Evolutionary conservation across 768 basidiomycete genomes (phyloP), one percentile per base, ranked within the genome.

Genomic region (Xerocomellus intermedius): DNA sequence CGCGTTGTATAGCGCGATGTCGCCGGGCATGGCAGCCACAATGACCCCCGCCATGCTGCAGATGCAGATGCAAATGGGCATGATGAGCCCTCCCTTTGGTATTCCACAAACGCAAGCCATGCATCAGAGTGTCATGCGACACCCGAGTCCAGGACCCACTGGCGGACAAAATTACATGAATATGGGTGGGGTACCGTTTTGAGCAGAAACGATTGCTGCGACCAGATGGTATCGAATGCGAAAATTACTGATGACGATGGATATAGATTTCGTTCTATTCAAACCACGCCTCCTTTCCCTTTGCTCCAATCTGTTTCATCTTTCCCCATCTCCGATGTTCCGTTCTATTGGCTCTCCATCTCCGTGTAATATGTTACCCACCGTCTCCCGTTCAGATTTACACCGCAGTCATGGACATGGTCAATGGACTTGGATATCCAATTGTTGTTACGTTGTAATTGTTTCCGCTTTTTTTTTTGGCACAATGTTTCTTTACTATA

Each of bases 81-180:
- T 74, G 67, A 77, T 78, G 74, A 74, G 69, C 22, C 62, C 74
- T 16, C 78, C 82, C 50, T 84, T 80, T 63, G 79, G 77, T 24
- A 79, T 78, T 44, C 73, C 76, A 16, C 81, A 84, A 60, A 78
- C 81, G 37, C 86, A 87, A 58, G 82, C 87, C n/a, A 89, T 91
- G 84, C 89, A 90, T 50, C 85, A 86, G 65, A 90, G 87, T 59
- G 87, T 91, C 52, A 86, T 92, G 88, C 82, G 90, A 55, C 87
- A 92, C 69, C 82, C 87, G 13, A 89, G 82, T 66, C 87, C 89
- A 14, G 80, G 76, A 14, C 85, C 84, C 12, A 66, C 75, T 48
- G 73, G 69, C 17, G 71, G 70, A 50, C 79, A 78, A 57, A 75
- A 71, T 22, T 80, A 78, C 62, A 77, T 79, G 72, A 74, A 69